Base-by-base conservation (phyloP, 73 alveolate species). In the Paramecium bursaria region DNA sequence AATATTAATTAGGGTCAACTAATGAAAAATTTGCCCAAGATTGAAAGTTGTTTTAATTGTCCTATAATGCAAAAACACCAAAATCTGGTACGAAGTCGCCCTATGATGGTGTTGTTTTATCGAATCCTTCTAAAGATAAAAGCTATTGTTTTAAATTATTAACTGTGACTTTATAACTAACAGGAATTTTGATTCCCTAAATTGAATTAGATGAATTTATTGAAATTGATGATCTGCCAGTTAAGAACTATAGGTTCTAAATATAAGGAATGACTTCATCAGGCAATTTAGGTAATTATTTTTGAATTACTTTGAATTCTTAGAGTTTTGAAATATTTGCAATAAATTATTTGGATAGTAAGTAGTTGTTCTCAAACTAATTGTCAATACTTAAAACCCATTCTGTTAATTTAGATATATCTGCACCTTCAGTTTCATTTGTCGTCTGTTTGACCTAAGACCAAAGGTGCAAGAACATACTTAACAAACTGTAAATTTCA, bases 391-490 rank as follows among this genome's bases (percentile, higher is more conserved):
- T 26, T 11, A 53, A n/a, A 19, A 79, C 46, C 75, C 75, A 79
- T 39, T 52, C 75, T 39, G 49, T 79, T 14, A 79, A 25, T 42
- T 33, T 73, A 10, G 3, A 23, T 6, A 50, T 50, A 11, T 79
- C 89, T 7, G 46, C 23, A 39, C 54, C 46, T 14, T 79, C 53
- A 19, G 49, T 42, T 3, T 19, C 74, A 23, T 79, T 55, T 4
- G 73, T 31, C 5, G 89, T 53, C 23, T 53, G 35, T 79, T 79
- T 79, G 0, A 79, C 75, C 13, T 80, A 54, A 53, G 46, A 15
- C 75, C 76, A 79, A 21, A 79, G 42, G 42, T 79, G 89, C 7
- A 79, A 47, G 10, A 73, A 39, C 85, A 79, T 61, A 7, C 77
- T 25, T 23, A 79, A 35, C 19, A 79, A 50, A 25, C 79, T 53